Conservation (phyloP, 139 green algal species). For the Eudorina sp. region DNA sequence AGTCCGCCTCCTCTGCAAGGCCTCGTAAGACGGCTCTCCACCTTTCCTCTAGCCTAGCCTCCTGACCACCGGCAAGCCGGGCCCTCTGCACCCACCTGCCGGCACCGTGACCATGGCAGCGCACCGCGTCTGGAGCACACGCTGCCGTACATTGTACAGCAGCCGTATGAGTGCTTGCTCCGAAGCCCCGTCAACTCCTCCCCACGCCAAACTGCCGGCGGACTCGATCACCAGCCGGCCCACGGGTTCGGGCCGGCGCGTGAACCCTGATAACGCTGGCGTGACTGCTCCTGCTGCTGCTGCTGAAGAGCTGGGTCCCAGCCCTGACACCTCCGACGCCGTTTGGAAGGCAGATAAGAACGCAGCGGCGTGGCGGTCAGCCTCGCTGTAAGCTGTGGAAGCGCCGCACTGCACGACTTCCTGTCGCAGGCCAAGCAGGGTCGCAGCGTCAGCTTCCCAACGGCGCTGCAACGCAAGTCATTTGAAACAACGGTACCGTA, state of each 20-base stretch:
- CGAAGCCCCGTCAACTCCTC: neutral
- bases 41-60: no score
- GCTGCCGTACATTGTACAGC: constrained; percentile 46
- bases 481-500: no score
- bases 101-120: constrained; percentile 66
- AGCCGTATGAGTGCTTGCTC: constrained; percentile 47
- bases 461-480: no score
- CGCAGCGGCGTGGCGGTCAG: neutral
- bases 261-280: no score
- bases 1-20: no score
- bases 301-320: neutral
- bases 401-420: neutral
- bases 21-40: no score
- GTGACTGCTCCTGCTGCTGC: neutral
- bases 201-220: constrained; percentile 62
- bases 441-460: no score
- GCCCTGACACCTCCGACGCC: neutral
- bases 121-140: constrained; percentile 50
- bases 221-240: constrained; percentile 73
- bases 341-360: constrained; percentile 1
- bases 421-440: neutral
- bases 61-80: neutral
- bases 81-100: constrained; percentile 48
- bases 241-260: constrained; percentile 39
- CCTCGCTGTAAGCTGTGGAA: neutral